phyloP scores from a whole-genome alignment of 768 basidiomycete genomes.

The Russula abietina region DNA sequence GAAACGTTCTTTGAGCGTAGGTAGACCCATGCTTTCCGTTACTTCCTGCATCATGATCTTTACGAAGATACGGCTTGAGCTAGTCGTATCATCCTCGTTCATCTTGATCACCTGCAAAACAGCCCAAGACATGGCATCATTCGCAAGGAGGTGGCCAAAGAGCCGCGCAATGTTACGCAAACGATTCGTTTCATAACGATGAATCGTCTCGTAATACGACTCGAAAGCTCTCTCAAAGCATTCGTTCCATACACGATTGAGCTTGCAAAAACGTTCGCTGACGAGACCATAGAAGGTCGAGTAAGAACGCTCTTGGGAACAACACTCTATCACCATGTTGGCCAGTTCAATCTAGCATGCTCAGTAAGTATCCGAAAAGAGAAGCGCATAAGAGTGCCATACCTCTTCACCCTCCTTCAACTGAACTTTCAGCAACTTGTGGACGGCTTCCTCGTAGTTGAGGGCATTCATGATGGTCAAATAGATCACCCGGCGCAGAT shows the following conservation, averaged over 20 bases:
- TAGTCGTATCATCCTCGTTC: slow-evolving; percentile 97
- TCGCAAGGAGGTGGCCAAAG: slow-evolving; percentile 87
- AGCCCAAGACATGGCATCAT: slow-evolving; percentile 86
- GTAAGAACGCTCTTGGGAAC: slow-evolving; percentile 98
- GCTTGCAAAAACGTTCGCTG: slow-evolving; percentile 93
- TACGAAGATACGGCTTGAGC: slow-evolving; percentile 91
- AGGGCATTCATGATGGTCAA: slow-evolving; percentile 98
- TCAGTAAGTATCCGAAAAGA: slow-evolving; percentile 2
- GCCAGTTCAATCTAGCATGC: slow-evolving; percentile 79
- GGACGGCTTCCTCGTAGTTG: slow-evolving; percentile 97
- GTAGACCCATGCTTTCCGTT: slow-evolving; percentile 89
- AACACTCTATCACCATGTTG: slow-evolving; percentile 99
- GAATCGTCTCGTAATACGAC: slow-evolving; percentile 92
- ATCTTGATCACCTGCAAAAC: slow-evolving; percentile 80
- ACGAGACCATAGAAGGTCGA: slow-evolving; percentile 95
- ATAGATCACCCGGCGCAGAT: slow-evolving; percentile 89
- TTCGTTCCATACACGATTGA: slow-evolving; percentile 93
- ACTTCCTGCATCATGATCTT: slow-evolving; percentile 96
- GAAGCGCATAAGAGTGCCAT: slow-evolving; percentile 18
- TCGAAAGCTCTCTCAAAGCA: slow-evolving; percentile 80
- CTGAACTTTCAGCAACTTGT: slow-evolving; percentile 93
- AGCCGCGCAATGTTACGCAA: slow-evolving; percentile 95
- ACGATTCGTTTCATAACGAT: slow-evolving; percentile 98
- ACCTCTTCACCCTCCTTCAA: slow-evolving; percentile 93
- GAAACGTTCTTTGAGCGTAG: slow-evolving; percentile 81